Evolutionary conservation across 352 stramenopile species (phyloP), one percentile per base, ranked within the genome.

Genomic region (Albugo laibachii): DNA sequence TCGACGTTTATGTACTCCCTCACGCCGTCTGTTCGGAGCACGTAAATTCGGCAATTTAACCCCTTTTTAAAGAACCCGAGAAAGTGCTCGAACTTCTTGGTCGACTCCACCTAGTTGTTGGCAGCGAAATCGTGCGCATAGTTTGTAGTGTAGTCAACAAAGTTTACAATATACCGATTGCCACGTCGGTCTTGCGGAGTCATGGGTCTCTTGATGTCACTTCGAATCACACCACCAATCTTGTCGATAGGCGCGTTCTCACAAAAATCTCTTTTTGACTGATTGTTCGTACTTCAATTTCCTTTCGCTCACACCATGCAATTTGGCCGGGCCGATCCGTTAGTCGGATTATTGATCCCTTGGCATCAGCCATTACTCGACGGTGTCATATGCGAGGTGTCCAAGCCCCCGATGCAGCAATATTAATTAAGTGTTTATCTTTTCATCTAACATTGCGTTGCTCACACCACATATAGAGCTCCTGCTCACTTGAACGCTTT

Each of bases 321-420:
- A 43, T 18, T 19, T 21, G 16, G 16, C 50, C n/a, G 36, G 10
- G 27, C 11, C 12, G 34, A 18, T 50, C 35, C 10, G 41, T 51
- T 2, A 56, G 34, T 12, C 41, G 24, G 11, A 56, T 52, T 1
- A 41, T 35, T n/a, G 14, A 46, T 1, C 5, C 15, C 11, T 27
- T 31, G 1, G 38, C n/a, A 2, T 19, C 20, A 2, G 50, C 50
- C 11, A 56, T 18, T 41, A 12, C 19, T 52, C 44, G 6, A 56
- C 42, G 1, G 50, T 51, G 34, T 56, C 50, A 24, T 41, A 56
- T 0, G 36, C n/a, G 1, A 51, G 13, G 37, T 56, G 50, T 4
- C 43, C 50, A 8, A 56, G 48, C 2, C 50, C 31, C 2, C 10
- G 2, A 10, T 56, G 50, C 27, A 52, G 41, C 16, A 49, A 1